Evolutionary conservation across 805 yeast genomes (phyloP), one percentile per base, ranked within the genome.

Genomic region (Hanseniaspora clermontiae): DNA sequence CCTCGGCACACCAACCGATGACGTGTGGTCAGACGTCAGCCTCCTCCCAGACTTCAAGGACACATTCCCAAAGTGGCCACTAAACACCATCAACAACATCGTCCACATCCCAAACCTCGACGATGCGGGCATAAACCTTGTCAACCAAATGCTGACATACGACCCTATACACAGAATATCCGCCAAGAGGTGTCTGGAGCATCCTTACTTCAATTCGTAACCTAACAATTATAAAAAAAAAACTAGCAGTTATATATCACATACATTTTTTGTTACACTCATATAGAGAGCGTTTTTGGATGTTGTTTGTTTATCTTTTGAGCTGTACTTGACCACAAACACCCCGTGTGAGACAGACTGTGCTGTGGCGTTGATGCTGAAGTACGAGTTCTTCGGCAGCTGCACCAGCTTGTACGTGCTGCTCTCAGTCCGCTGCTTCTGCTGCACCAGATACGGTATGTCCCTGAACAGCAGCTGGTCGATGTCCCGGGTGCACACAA

Each of bases 21-120:
- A 84, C 59, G 83, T 95, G 31, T 93, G 98, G 98, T 97, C 98
- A 1, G 96, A 95, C n/a, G 84, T 93, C 45, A 83, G 95, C 14
- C 82, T 81, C 58, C 78, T 86, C 63, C 95, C 97, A 40, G 91
- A 93, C 69, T 93, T 83, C 70, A 81, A 86, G 69, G 76, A 81
- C 55, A 85, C 84, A 65, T 89, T 90, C 78, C 89, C 85, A 60
- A 77, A 87, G 39, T 91, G 84, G 72, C 82, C 87, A 49, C 89
- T 95, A 12, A 96, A 91, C 70, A 96, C 91, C 69, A 74, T 93
- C 63, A 82, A 80, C n/a, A 78, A 77, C 46, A 77, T 79, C 52
- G 90, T 87, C 36, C 93, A 96, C 1, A 78, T 81, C 12, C 54
- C 54, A 4, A 45, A 45, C 20, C 75, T 93, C 59, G 96, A 90